Conservation (phyloP, 192 early-diverging fungal species). For the Entophlyctis helioformis region DNA sequence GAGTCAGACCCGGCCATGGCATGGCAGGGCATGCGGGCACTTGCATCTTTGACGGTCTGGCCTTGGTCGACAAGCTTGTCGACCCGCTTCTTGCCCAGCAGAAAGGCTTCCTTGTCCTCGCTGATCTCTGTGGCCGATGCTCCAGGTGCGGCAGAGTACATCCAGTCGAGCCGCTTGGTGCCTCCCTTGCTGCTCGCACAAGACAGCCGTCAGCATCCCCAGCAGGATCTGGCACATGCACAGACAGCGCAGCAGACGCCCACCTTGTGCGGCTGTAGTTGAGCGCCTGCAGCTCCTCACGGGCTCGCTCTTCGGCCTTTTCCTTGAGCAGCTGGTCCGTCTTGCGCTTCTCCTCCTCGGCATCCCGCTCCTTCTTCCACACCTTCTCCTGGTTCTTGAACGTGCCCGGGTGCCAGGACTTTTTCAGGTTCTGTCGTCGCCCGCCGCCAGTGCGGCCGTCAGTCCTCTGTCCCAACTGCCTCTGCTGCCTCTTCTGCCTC, state of each 20-base stretch:
- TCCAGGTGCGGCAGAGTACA: conserved; percentile 74
- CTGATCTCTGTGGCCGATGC: conserved; percentile 19
- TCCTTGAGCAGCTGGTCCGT: conserved; percentile 84
- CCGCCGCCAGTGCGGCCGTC: neutral
- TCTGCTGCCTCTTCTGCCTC: neutral
- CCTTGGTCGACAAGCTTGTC: conserved; percentile 43
- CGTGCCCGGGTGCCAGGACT: conserved; percentile 94
- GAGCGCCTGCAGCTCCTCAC: conserved; percentile 69
- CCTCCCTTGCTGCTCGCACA: conserved; percentile 47
- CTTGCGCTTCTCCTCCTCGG: conserved; percentile 77
- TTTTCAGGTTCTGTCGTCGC: conserved; percentile 67
- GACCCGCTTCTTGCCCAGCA: conserved; percentile 81
- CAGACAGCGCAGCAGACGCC: too few relatives aligned
- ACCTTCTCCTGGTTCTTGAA: conserved; percentile 84
- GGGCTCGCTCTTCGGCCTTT: conserved; percentile 76
- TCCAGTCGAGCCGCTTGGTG: conserved; percentile 84
- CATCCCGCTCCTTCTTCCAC: conserved; percentile 73
- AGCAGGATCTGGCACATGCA: too few relatives aligned
- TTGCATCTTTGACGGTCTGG: conserved; percentile 24
- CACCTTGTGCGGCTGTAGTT: too few relatives aligned
- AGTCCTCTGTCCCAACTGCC: neutral
- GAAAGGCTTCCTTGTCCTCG: conserved; percentile 75
- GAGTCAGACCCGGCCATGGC: too few relatives aligned
- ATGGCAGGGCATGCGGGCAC: neutral
- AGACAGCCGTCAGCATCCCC: too few relatives aligned